Evolutionary conservation across 2,329 filamentous ascomycete genomes (phyloP).

Genomic region (Curvularia sp.): DNA sequence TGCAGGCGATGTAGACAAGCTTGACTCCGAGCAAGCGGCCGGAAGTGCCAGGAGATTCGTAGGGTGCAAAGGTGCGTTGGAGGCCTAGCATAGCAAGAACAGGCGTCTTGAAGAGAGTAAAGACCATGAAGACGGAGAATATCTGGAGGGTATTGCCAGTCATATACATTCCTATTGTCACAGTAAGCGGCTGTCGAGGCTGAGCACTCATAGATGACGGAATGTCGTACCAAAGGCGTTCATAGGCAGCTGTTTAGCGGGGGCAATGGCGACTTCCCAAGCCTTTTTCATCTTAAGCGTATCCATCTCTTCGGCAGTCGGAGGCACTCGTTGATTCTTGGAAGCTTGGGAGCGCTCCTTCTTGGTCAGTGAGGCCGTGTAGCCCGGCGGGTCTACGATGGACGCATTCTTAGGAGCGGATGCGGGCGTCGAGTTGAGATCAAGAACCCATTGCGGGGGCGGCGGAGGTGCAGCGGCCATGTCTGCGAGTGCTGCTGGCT

Average conservation of each 20-base stretch:
- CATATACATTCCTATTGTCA: conserved; percentile 86
- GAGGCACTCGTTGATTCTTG: conserved; percentile 65
- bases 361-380: conserved; percentile 60
- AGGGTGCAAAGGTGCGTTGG: conserved; percentile 86
- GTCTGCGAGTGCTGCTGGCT: background rate
- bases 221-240: conserved; percentile 77
- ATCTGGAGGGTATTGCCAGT: conserved; percentile 97
- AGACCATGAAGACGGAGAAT: conserved; percentile 99
- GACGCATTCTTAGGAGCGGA: conserved; percentile 69
- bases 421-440: conserved; percentile 74
- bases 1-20: conserved; percentile 84
- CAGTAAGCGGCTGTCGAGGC: conserved; percentile 8
- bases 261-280: conserved; percentile 94
- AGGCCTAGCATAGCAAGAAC: conserved; percentile 83
- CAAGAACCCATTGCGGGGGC: conserved; percentile 80
- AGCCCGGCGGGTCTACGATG: conserved; percentile 88
- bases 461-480: conserved; percentile 48
- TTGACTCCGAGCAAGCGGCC: conserved; percentile 81
- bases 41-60: conserved; percentile 81
- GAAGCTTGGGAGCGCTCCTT: conserved; percentile 48
- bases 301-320: conserved; percentile 85
- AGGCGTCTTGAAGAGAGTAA: conserved; percentile 98
- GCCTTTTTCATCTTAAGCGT: conserved; percentile 97
- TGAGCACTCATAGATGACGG: background rate
- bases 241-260: conserved; percentile 95